These are phyloP conservation scores for Symbiodinium pilosum DNA, from an alignment of 73 alveolate species.

Conservation along the genomic window DNA sequence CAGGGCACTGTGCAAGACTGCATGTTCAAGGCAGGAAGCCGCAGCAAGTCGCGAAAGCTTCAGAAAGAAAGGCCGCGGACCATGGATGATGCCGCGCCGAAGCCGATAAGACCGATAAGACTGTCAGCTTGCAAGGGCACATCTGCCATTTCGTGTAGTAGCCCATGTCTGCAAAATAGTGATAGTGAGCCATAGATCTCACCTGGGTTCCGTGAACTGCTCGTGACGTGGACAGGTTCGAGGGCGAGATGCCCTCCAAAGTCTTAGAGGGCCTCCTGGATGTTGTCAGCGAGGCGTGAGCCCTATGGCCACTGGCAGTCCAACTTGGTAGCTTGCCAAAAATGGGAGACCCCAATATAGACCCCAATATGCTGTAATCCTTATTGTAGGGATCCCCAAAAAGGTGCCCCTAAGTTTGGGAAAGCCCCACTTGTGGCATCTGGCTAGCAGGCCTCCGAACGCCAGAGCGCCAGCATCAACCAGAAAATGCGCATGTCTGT, in stretches of 20 bases:
- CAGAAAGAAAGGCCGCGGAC: not conserved
- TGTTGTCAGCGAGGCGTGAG: not conserved
- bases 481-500: not conserved
- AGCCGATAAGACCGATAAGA: not conserved
- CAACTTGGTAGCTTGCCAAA: too few relatives aligned
- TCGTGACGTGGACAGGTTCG: not conserved
- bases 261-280: not conserved
- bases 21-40: not conserved
- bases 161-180: too few relatives aligned
- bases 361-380: not conserved
- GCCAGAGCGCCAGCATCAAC: not conserved
- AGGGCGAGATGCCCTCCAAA: not conserved
- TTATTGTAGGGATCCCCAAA: too few relatives aligned
- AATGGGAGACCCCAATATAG: not conserved
- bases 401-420: too few relatives aligned
- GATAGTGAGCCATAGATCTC: too few relatives aligned
- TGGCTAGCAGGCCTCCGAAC: not conserved
- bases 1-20: too few relatives aligned
- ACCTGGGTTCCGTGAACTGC: too few relatives aligned
- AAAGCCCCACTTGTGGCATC: too few relatives aligned
- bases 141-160: too few relatives aligned
- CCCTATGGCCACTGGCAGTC: too few relatives aligned
- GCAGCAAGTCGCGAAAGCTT: not conserved
- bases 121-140: not conserved
- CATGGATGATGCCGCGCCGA: not conserved